Evolutionary conservation across 1,139 yeast species (phyloP).

Genomic region (Lodderomyces beijingensis): DNA sequence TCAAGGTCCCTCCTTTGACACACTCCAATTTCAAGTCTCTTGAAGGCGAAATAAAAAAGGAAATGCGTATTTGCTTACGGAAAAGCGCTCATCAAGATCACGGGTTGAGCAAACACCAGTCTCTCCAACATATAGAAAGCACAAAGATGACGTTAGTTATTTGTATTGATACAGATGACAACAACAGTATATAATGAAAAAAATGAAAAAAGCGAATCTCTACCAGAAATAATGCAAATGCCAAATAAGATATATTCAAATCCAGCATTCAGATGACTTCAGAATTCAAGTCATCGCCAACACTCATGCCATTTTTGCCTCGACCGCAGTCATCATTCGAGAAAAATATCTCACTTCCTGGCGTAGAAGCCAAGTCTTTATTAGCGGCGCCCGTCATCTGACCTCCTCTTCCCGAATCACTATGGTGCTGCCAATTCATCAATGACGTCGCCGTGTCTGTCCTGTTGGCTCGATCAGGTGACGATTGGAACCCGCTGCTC

Average conservation of each 20-base stretch:
- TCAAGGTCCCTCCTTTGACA: too few relatives aligned
- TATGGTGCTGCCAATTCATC: constrained; percentile 24
- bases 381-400: constrained; percentile 10
- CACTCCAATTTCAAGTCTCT: too few relatives aligned
- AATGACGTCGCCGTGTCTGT: constrained; percentile 34
- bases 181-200: not conserved
- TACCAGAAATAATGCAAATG: not conserved
- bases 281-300: not conserved
- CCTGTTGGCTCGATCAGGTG: constrained; percentile 32
- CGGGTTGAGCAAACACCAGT: too few relatives aligned
- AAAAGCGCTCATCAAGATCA: too few relatives aligned
- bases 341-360: constrained; percentile 33
- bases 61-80: too few relatives aligned
- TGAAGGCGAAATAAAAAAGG: too few relatives aligned
- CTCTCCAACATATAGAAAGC: too few relatives aligned
- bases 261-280: too few relatives aligned
- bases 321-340: constrained; percentile 20
- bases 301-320: not conserved
- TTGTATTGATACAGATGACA: not conserved
- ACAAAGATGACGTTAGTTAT: not conserved
- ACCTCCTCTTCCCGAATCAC: not conserved
- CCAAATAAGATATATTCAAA: too few relatives aligned
- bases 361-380: constrained; percentile 25
- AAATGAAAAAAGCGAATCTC: not conserved
- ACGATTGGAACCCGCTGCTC: constrained; percentile 8